Evolutionary conservation across 495 filamentous ascomycete genomes (phyloP).

Genomic region (Pyrenula massariospora): DNA sequence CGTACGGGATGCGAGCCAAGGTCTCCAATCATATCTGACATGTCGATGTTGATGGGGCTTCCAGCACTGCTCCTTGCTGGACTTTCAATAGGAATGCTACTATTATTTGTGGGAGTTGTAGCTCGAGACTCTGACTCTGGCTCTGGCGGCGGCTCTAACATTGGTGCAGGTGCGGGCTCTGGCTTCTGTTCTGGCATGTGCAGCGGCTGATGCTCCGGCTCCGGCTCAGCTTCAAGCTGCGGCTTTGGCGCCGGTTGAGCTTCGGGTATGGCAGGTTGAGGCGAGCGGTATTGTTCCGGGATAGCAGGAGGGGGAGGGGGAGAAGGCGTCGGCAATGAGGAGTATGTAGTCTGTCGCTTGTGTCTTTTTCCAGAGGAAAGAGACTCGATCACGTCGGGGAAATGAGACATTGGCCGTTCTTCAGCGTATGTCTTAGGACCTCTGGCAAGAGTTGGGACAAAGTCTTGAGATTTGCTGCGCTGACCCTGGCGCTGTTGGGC

Average conservation of each 20-base stretch:
- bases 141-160: not conserved
- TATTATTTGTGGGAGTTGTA: not conserved
- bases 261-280: not conserved
- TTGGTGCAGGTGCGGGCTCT: not conserved
- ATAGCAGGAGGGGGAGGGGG: not conserved
- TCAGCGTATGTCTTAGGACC: conserved; percentile 20
- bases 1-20: not conserved
- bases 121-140: not conserved
- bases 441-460: not conserved
- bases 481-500: conserved; percentile 15
- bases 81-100: not conserved
- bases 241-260: not conserved
- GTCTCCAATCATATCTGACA: not conserved
- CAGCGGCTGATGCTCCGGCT: not conserved
- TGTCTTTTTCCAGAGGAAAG: conserved; percentile 3
- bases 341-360: conserved; percentile 2
- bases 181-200: not conserved
- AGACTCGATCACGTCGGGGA: conserved; percentile 19
- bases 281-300: not conserved
- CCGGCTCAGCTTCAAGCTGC: not conserved
- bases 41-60: not conserved
- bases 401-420: conserved; percentile 36
- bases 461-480: conserved; percentile 13
- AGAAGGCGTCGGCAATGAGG: not conserved
- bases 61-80: not conserved